Base-by-base conservation (phyloP, 768 basidiomycete genomes). In the Boletus tomentosulus region DNA sequence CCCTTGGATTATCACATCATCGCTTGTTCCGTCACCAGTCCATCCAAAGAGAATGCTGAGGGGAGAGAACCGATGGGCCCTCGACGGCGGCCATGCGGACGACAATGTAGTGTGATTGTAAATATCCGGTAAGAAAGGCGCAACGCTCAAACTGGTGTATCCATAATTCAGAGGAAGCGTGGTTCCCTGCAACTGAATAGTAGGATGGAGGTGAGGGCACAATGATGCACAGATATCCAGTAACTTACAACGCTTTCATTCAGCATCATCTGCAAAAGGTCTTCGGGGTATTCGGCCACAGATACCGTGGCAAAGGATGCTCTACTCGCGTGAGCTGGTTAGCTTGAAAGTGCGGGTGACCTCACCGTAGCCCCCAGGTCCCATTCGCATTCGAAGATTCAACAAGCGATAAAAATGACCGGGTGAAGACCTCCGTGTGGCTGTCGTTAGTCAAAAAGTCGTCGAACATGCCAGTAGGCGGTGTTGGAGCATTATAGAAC, bases 401-500 rank as follows among this genome's bases (percentile, higher is more conserved):
- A 28, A 70, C 55, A 2, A 69, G 61, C 25, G 69, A 71, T 30
- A 53, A 41, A 43, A 60, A 66, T 4, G 62, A 66, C 16, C 64
- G 60, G 25, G 64, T 56, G 39, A 59, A 59, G 24, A 64, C 56
- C 4, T 46, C 41, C 3, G 48, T 45, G 27, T 61, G 8, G 22
- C 46, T 52, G 25, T 43, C 41, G 38, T 55, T 39, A 7, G 57
- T 61, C 55, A 68, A 16, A 13, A 84, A 70, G 9, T 35, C 53
- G 13, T 71, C 66, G 34, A 70, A 71, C 4, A 62, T 44, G 22
- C 66, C 64, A 11, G 51, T 27, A 30, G 64, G 68, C 24, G 61
- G 60, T 15, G 55, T 50, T 38, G 68, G 83, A 1, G 58, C 78
- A 59, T 86, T 79, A 58, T 87, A 86, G 66, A 86, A 87, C 24